Evolutionary conservation across 2,329 filamentous ascomycete species (phyloP).

Genomic region (Lasiodiplodia theobromae): DNA sequence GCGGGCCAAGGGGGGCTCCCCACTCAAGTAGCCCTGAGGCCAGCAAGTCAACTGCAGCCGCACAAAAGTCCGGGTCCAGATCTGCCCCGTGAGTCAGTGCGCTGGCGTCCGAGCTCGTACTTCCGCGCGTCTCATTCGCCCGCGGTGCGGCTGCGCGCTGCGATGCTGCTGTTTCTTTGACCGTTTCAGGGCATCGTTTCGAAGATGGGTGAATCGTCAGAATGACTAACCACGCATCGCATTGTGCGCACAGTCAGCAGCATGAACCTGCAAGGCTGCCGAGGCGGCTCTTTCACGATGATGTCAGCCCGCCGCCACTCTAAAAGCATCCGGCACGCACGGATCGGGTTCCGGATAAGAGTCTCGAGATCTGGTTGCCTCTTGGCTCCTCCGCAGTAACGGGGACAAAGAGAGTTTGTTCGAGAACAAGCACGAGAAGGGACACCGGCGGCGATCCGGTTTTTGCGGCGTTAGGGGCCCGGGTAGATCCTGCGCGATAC

Average conservation of each 20-base stretch:
- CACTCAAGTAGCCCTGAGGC: background rate
- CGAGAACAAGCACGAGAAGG: background rate
- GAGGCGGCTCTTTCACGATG: conserved; percentile 3
- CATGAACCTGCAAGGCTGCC: background rate
- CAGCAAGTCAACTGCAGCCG: conserved; percentile 4
- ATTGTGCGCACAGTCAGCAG: too few relatives aligned
- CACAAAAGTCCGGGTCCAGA: background rate
- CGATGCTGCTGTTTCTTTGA: background rate
- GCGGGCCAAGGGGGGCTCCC: background rate
- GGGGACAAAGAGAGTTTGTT: background rate
- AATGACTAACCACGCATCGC: background rate
- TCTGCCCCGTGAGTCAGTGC: conserved; percentile 5
- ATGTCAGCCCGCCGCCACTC: background rate
- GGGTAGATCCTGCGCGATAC: conserved; percentile 12
- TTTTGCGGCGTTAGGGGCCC: conserved; percentile 10
- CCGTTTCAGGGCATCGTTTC: background rate
- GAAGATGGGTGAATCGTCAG: background rate
- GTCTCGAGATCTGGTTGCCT: background rate
- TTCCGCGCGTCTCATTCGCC: background rate
- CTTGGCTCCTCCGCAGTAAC: background rate
- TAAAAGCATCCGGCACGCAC: background rate
- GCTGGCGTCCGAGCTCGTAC: background rate
- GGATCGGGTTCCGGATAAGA: background rate
- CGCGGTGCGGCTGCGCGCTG: background rate
- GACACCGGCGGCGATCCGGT: conserved; percentile 6